Base-by-base conservation (phyloP, 805 yeast species). In the Lachancea fermentati region DNA sequence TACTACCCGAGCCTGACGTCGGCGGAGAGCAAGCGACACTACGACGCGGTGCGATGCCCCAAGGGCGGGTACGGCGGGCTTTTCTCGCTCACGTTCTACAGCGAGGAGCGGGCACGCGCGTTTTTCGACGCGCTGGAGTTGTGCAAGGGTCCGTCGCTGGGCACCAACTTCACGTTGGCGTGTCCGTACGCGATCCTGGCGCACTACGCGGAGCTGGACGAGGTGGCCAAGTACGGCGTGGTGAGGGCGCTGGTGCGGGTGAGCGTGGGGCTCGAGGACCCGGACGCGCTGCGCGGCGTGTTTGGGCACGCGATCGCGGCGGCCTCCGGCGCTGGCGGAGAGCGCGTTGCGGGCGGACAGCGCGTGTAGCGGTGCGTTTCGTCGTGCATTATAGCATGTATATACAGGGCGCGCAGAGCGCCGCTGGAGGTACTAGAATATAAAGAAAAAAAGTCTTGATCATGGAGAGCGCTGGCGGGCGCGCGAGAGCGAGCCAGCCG, bases 61-160 rank as follows among this genome's bases (percentile, higher is more conserved):
- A 67, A 69, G 17, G 95, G 95, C 22, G 96, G 96, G 1, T 89
- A 89, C 55, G 97, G 96, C 32, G 95, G 96, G 0, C 69, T 88
- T 39, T 69, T 89, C 19, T 84, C 95, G 5, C 64, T 89, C 34
- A 74, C 82, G 6, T 85, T 89, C 63, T 63, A 76, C 39, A 71
- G 76, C 4, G 76, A 81, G 9, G 66, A 68, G 15, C 78, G 76
- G 49, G 95, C 95, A 0, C 71, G 72, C 26, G 67, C 67, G 13
- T 89, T 88, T 60, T 89, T 84, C 66, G 79, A 89, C 62, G 68
- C 76, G 9, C 32, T 62, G 30, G 48, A 55, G 1, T 28, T 61
- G 16, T 49, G 55, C 36, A 89, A 89, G 64, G 96, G 96, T 2
- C 96, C 96, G 4, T 81, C 93, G 12, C 70, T 89, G 50, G 96